These are phyloP conservation scores for Lentinula boryana DNA, from an alignment of 768 basidiomycete genomes.

Conservation along the genomic window DNA sequence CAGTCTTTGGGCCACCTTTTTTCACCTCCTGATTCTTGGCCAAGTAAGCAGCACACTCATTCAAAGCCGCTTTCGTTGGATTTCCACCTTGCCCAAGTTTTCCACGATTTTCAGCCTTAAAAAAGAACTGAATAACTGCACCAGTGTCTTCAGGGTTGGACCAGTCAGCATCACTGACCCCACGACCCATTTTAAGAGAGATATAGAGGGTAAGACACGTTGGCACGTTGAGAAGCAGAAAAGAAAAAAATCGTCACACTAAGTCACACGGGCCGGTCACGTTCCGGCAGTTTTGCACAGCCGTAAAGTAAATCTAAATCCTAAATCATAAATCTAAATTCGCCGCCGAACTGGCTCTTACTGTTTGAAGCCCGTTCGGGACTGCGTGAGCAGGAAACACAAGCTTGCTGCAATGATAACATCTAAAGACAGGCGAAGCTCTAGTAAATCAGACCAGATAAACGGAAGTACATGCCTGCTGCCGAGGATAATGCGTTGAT, in stretches of 20 bases:
- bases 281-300: too few species aligned
- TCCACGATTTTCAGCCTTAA: background rate
- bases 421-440: background rate
- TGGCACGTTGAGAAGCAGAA: too few species aligned
- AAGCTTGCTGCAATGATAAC: constrained; percentile 9
- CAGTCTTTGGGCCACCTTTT: background rate
- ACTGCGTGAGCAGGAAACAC: constrained; percentile 5
- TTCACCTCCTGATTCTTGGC: background rate
- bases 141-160: background rate
- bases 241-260: too few species aligned
- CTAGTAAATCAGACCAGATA: background rate
- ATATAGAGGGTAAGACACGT: too few species aligned
- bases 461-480: background rate
- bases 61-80: background rate
- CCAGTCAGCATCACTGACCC: background rate
- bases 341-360: too few species aligned
- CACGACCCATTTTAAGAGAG: too few species aligned
- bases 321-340: too few species aligned
- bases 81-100: background rate
- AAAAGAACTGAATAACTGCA: background rate
- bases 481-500: constrained; percentile 10
- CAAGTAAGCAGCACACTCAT: background rate
- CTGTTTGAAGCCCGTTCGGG: constrained; percentile 10
- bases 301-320: too few species aligned
- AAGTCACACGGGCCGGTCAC: too few species aligned